Percentiles rank a stretch among this genome's conserved stretches.
phyloP scores from a whole-genome alignment of 768 basidiomycete species.

The Sporobolomyces roseus region DNA sequence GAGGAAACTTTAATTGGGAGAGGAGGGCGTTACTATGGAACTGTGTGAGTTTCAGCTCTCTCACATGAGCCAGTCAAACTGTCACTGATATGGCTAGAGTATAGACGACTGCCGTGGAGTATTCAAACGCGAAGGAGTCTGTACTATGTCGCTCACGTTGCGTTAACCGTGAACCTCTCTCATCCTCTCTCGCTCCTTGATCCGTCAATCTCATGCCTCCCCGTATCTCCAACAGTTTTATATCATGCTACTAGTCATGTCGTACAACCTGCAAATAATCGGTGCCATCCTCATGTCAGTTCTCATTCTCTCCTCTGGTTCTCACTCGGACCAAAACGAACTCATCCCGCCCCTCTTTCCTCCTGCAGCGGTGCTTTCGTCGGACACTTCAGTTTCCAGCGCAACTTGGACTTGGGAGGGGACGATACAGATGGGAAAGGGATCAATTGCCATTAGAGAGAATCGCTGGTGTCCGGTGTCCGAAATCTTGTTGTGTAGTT shows the following conservation, averaged over 20 bases:
- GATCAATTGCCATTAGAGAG: conserved; percentile 24
- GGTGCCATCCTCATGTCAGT: conserved; percentile 23
- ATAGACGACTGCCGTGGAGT: conserved; percentile 19
- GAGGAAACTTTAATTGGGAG: conserved; percentile 13
- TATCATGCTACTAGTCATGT: conserved; percentile 36
- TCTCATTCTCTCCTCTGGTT: not conserved
- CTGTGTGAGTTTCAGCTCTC: conserved; percentile 14
- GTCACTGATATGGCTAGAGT: not conserved
- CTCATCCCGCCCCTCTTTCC: not conserved
- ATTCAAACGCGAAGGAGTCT: conserved; percentile 13
- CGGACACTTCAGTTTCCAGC: conserved; percentile 32
- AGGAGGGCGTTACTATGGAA: conserved; percentile 9
- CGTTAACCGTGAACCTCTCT: conserved; percentile 8
- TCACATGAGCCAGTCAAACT: not conserved
- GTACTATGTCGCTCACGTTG: conserved; percentile 15
- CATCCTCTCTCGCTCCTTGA: not conserved
- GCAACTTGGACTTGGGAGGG: conserved; percentile 21
- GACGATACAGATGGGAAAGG: conserved; percentile 9
- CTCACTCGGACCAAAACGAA: not conserved
- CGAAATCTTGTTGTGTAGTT: too few species aligned
- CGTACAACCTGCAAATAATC: conserved; percentile 34
- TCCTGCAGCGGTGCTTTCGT: conserved; percentile 23
- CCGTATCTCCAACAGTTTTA: conserved; percentile 17
- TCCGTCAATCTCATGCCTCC: too few species aligned
- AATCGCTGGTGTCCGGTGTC: too few species aligned